Percentiles rank a stretch among this genome's conserved stretches.
These are phyloP conservation scores for Fraxinus pennsylvanica DNA, from an alignment of 257 asterid species.

Conservation along the genomic window DNA sequence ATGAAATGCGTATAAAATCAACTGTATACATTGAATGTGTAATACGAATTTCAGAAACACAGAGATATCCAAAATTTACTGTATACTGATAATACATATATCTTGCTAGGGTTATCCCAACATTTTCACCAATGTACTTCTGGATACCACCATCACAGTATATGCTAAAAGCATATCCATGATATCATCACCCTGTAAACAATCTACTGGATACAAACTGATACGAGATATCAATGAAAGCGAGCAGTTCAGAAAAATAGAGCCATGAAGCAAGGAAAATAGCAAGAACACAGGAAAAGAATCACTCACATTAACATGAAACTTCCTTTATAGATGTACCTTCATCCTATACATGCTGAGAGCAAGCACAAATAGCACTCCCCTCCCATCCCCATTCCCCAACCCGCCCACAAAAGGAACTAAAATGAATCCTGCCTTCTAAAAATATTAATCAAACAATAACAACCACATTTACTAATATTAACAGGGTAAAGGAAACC, in stretches of 20 bases:
- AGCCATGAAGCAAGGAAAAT: neutral
- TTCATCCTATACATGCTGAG: neutral
- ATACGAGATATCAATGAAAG: neutral
- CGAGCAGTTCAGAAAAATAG: neutral
- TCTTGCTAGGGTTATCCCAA: neutral
- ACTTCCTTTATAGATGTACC: neutral
- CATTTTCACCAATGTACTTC: neutral
- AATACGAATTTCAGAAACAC: neutral
- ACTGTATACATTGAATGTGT: neutral
- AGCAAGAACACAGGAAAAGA: constrained; percentile 3
- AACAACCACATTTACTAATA: constrained; percentile 19
- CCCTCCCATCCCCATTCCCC: neutral
- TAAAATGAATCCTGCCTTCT: neutral
- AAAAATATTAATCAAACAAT: constrained; percentile 10
- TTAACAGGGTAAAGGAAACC: constrained; percentile 30
- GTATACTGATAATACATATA: constrained; percentile 1
- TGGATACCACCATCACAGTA: neutral
- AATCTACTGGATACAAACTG: neutral
- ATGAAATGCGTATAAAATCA: neutral
- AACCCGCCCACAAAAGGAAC: constrained; percentile 12
- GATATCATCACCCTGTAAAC: neutral
- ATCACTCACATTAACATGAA: constrained; percentile 3
- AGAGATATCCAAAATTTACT: neutral
- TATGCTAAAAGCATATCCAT: neutral
- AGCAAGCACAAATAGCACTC: neutral